These are phyloP conservation scores for Pythium rishiriense DNA, from an alignment of 352 stramenopile species.

Conservation along the genomic window DNA sequence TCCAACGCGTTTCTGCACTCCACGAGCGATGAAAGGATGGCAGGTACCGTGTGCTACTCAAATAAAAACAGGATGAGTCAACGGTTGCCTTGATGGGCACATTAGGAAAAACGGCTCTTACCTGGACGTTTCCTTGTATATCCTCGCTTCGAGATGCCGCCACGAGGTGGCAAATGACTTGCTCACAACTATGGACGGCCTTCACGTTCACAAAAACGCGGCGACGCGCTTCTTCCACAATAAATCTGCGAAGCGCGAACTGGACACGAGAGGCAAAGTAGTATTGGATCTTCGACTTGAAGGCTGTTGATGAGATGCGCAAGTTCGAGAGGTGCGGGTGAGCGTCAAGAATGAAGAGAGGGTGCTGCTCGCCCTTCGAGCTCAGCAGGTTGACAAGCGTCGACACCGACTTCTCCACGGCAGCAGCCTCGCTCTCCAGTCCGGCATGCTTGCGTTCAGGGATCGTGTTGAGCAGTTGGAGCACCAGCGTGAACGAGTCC, in stretches of 20 bases:
- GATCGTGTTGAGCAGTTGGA: conserved; percentile 33
- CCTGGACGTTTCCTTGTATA: conserved; percentile 66
- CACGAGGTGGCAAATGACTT: conserved; percentile 62
- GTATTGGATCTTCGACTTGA: conserved; percentile 34
- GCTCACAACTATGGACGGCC: conserved; percentile 48
- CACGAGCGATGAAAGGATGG: conserved; percentile 65
- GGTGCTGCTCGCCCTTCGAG: conserved; percentile 25
- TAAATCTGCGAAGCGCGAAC: conserved; percentile 32
- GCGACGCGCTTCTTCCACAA: conserved; percentile 29
- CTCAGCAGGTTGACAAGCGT: conserved; percentile 28
- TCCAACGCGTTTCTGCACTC: conserved; percentile 66
- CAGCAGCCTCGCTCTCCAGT: conserved; percentile 25
- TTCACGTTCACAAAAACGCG: conserved; percentile 31
- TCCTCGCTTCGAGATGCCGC: conserved; percentile 61
- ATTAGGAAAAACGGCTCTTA: conserved; percentile 22
- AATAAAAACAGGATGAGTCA: neutral
- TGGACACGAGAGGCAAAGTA: conserved; percentile 33
- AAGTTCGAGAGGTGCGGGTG: conserved; percentile 36
- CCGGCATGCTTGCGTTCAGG: conserved; percentile 25
- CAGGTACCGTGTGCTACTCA: conserved; percentile 61
- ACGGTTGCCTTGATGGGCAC: neutral
- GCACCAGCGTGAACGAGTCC: conserved; percentile 33
- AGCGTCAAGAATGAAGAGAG: conserved; percentile 31
- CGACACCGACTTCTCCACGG: conserved; percentile 30
- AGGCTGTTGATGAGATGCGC: conserved; percentile 26